Evolutionary conservation across 2,329 filamentous ascomycete species (phyloP), one percentile per base, ranked within the genome.

Genomic region (Beauveria bassiana): DNA sequence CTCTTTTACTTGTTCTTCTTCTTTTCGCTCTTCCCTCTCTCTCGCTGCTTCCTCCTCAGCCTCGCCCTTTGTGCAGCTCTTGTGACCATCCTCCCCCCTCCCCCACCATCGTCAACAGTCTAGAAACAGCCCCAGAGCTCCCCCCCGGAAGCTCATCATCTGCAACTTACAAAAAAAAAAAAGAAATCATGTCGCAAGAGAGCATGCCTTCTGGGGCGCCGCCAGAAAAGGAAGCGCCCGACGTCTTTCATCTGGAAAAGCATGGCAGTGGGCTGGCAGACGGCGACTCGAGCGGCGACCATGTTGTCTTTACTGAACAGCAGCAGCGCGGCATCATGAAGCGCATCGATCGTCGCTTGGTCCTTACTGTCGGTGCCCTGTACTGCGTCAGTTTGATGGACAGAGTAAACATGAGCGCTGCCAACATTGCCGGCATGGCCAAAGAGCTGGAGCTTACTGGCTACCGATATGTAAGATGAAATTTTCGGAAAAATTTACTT

Each of bases 381-480:
- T 93, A 93, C 73, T 90, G 88, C 70, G 79, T 90, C 67, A 88
- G 83, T 65, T 75, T 93, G 63, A 90, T 93, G 85, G 90, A 95
- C 70, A 80, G 90, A 38, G 91, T 88, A 2, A 93, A 93, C 72
- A 75, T 93, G 70, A 84, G 84, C n/a, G 79, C 84, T 24, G 89
- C 89, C 46, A 84, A 84, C 51, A 87, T 93, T 70, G 89, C 90
- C 22, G 90, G 82, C 58, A 83, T 85, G 80, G 68, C 70, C 18
- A 65, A 64, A 1, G 82, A 85, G 53, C 72, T 85, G 28, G 52
- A 68, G 3, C 71, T 85, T 1, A 70, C 75, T 1, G 77, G 75
- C 6, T 75, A 77, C 58, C 75, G 78, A 69, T 81, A 80, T 53
- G 78, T 79, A 61, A 67, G 76, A 26, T 16, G 4, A 20, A 18